Conservation (phyloP, 164 flowering plant species). For the Saururus chinensis region DNA sequence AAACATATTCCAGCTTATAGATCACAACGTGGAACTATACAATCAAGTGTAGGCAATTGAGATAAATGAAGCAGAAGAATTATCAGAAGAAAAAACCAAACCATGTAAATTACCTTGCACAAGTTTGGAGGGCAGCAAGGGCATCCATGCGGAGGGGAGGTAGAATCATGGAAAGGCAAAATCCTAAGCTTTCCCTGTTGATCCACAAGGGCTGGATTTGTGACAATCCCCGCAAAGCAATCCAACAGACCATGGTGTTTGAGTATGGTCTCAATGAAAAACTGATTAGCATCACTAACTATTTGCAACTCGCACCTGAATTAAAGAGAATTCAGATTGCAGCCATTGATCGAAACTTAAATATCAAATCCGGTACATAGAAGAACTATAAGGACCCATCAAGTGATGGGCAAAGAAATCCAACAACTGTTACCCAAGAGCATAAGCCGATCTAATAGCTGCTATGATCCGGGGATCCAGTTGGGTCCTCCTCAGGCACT, state of each 20-base stretch:
- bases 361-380: not conserved
- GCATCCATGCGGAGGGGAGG: slow-evolving; percentile 42
- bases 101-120: slow-evolving; percentile 62
- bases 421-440: slow-evolving; percentile 43
- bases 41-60: no score
- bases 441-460: slow-evolving; percentile 54
- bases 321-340: not conserved
- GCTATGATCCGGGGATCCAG: slow-evolving; percentile 37
- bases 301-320: slow-evolving; percentile 1
- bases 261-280: slow-evolving; percentile 1
- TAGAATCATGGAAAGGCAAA: slow-evolving; percentile 1
- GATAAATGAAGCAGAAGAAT: no score
- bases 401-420: not conserved
- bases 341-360: not conserved
- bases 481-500: slow-evolving; percentile 39
- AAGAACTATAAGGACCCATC: no score
- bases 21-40: no score
- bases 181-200: not conserved
- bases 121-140: slow-evolving; percentile 73
- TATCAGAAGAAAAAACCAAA: no score
- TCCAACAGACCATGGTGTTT: slow-evolving; percentile 1
- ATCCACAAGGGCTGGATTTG: not conserved
- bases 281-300: not conserved
- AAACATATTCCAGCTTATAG: no score
- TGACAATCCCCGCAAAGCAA: not conserved